These are phyloP conservation scores for Ascochyta rabiei DNA, from an alignment of 2,329 filamentous ascomycete species.

Conservation along the genomic window DNA sequence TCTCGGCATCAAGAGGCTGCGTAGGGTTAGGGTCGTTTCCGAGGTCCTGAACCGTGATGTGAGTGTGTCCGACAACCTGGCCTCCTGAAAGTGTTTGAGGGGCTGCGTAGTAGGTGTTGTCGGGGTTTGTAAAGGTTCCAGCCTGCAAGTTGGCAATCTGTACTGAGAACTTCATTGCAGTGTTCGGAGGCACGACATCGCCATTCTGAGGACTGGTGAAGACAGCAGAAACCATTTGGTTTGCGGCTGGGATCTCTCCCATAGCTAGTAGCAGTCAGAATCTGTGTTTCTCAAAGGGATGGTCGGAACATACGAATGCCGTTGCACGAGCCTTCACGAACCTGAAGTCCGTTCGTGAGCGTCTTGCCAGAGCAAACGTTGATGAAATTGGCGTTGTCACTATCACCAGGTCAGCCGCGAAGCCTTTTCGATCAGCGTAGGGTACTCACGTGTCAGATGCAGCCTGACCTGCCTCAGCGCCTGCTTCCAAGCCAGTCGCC, in stretches of 20 bases:
- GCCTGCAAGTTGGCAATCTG: slow-evolving; percentile 58
- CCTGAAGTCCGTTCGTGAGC: slow-evolving; percentile 62
- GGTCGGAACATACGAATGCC: slow-evolving; percentile 52
- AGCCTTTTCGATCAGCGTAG: neutral
- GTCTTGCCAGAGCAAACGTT: slow-evolving; percentile 63
- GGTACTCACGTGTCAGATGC: slow-evolving; percentile 54
- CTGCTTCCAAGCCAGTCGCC: slow-evolving; percentile 49
- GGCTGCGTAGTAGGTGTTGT: slow-evolving; percentile 61
- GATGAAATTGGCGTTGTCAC: slow-evolving; percentile 63
- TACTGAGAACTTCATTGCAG: slow-evolving; percentile 56
- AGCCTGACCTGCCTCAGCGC: slow-evolving; percentile 49
- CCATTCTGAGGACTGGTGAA: slow-evolving; percentile 56
- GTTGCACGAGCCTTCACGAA: slow-evolving; percentile 60
- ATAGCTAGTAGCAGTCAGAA: slow-evolving; percentile 50
- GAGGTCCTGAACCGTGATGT: slow-evolving; percentile 61
- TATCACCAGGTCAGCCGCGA: slow-evolving; percentile 27
- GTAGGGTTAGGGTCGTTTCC: slow-evolving; percentile 44
- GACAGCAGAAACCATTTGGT: slow-evolving; percentile 62
- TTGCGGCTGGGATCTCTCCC: slow-evolving; percentile 59
- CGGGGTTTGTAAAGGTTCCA: slow-evolving; percentile 62
- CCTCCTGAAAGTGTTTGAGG: slow-evolving; percentile 57
- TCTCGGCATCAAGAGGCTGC: slow-evolving; percentile 48
- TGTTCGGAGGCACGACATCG: slow-evolving; percentile 48
- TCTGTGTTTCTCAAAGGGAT: neutral
- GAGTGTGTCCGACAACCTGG: slow-evolving; percentile 55